Conservation (phyloP, 768 basidiomycete species). For the Cyclocybe aegerita region DNA sequence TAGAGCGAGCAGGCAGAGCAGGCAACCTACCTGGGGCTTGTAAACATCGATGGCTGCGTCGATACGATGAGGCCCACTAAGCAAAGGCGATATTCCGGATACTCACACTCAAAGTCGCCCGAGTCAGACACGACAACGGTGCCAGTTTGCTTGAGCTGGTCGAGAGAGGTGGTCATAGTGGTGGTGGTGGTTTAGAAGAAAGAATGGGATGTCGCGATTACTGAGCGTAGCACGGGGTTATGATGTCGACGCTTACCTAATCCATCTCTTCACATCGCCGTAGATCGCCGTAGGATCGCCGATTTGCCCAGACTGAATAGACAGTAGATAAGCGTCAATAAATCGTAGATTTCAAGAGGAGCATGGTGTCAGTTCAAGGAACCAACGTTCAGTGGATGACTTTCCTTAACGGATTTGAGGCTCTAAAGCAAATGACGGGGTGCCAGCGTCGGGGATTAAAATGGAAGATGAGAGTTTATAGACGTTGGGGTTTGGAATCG, state of each 20-base stretch:
- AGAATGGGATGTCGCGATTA: conserved; percentile 6
- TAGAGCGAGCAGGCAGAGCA: conserved; percentile 1
- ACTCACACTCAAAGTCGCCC: conserved; percentile 86
- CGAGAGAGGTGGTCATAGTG: conserved; percentile 80
- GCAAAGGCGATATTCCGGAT: conserved; percentile 17
- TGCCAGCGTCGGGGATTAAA: too few species aligned
- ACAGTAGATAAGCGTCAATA: too few species aligned
- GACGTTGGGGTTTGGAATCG: too few species aligned
- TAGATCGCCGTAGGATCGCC: too few species aligned
- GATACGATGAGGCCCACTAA: conserved; percentile 20
- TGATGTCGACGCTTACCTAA: conserved; percentile 8
- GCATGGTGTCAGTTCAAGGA: too few species aligned
- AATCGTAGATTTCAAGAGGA: too few species aligned
- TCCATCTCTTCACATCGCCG: background rate
- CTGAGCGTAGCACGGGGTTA: conserved; percentile 7
- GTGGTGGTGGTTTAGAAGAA: conserved; percentile 29
- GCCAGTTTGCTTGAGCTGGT: conserved; percentile 85
- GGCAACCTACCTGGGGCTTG: conserved; percentile 76
- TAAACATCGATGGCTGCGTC: conserved; percentile 85
- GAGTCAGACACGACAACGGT: conserved; percentile 98
- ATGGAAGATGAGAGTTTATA: too few species aligned
- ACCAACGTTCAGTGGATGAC: too few species aligned
- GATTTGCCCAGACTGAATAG: too few species aligned
- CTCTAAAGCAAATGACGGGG: too few species aligned
- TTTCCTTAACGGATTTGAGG: too few species aligned